Evolutionary conservation across 2,329 filamentous ascomycete genomes (phyloP).

Genomic region (Zasmidium citrigriseum): DNA sequence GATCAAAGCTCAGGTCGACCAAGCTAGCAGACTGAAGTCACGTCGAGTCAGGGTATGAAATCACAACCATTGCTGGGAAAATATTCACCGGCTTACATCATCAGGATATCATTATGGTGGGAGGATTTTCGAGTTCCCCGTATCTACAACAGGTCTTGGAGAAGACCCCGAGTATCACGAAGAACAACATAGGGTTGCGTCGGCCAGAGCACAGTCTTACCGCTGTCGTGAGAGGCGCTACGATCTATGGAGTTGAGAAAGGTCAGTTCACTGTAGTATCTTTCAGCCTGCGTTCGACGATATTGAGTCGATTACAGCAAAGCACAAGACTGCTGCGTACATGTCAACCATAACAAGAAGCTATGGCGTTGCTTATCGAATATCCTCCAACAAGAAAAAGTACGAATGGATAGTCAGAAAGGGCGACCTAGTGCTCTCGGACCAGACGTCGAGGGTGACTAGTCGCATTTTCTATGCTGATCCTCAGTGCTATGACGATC

Average conservation of each 20-base stretch:
- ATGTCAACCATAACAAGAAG: background rate
- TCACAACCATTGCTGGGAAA: no score
- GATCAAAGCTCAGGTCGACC: background rate
- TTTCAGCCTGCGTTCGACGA: background rate
- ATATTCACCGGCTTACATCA: background rate
- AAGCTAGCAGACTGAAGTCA: background rate
- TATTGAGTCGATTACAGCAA: background rate
- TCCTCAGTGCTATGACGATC: no score
- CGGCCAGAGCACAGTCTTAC: slow-evolving; percentile 1
- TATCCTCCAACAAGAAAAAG: background rate
- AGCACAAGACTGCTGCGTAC: slow-evolving; percentile 1
- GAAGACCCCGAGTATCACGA: background rate
- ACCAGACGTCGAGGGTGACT: no score
- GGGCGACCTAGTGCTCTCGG: background rate
- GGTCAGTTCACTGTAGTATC: background rate
- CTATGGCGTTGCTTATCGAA: slow-evolving; percentile 2
- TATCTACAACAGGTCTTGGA: slow-evolving; percentile 2
- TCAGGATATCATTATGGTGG: background rate
- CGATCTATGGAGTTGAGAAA: slow-evolving; percentile 4
- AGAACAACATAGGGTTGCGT: background rate
- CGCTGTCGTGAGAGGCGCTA: background rate
- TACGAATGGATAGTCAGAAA: slow-evolving; percentile 1
- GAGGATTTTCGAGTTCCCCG: slow-evolving; percentile 6
- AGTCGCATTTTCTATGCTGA: no score
- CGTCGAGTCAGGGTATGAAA: background rate